Percentiles rank a stretch among this genome's conserved stretches.
These are phyloP conservation scores for Hanseniaspora occidentalis DNA, from an alignment of 805 yeast species.

Conservation along the genomic window DNA sequence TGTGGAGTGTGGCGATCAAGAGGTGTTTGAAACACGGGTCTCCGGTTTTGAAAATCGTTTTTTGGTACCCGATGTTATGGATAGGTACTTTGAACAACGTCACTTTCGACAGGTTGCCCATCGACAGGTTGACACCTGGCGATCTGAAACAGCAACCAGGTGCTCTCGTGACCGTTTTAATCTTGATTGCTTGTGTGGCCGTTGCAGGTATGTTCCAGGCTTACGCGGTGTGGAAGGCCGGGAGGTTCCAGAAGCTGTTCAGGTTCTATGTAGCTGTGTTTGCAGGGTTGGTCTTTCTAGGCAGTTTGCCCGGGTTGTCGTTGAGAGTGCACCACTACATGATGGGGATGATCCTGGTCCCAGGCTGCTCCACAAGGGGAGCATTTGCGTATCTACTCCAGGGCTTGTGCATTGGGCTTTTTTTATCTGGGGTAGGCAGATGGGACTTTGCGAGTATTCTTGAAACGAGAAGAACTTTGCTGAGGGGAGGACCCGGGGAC, in stretches of 20 bases:
- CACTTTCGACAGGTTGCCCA: conserved; percentile 79
- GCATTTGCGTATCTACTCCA: conserved; percentile 62
- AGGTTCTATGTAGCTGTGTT: conserved; percentile 38
- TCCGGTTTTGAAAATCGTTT: conserved; percentile 24
- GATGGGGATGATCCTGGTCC: conserved; percentile 61
- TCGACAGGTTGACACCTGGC: conserved; percentile 63
- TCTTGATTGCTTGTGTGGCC: conserved; percentile 35
- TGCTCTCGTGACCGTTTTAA: conserved; percentile 48
- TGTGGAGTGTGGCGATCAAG: conserved; percentile 48
- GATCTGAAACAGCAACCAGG: conserved; percentile 74
- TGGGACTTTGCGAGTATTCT: conserved; percentile 92
- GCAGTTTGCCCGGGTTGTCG: conserved; percentile 48
- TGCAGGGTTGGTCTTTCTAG: conserved; percentile 19
- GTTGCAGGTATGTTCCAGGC: conserved; percentile 62
- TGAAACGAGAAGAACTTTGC: conserved; percentile 55
- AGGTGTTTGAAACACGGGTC: conserved; percentile 27
- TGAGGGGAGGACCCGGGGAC: conserved; percentile 63
- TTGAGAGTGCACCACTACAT: conserved; percentile 76
- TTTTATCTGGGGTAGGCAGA: conserved; percentile 72
- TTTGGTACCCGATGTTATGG: conserved; percentile 79
- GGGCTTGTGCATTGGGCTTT: conserved; percentile 71
- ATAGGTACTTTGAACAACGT: conserved; percentile 73
- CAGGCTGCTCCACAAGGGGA: conserved; percentile 74
- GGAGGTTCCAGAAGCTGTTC: conserved; percentile 49
- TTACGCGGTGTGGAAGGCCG: conserved; percentile 66